These are phyloP conservation scores for Brassica rapa DNA, from an alignment of 345 rosid species.

Conservation along the genomic window DNA sequence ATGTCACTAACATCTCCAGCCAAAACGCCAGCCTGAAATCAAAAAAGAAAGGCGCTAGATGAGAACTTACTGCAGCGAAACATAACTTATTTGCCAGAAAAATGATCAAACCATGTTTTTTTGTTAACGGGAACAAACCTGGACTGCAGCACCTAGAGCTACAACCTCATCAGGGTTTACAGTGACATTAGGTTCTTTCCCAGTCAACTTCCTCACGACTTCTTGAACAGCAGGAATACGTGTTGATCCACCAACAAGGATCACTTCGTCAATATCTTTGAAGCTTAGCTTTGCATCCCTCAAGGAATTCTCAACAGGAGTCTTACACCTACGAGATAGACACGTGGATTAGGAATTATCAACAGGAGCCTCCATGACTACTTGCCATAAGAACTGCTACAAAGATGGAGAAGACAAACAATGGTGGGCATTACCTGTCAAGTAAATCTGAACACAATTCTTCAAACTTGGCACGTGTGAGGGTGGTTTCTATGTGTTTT, in stretches of 20 bases:
- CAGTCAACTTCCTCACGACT: constrained; percentile 85
- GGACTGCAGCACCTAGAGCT: constrained; percentile 98
- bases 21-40: constrained; percentile 82
- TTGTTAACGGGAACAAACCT: constrained; percentile 48
- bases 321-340: constrained; percentile 58
- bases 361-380: not conserved
- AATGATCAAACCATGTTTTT: not conserved
- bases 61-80: not conserved
- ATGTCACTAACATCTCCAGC: constrained; percentile 97
- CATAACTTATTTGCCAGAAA: not conserved
- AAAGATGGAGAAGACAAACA: not conserved
- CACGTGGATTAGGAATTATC: not conserved
- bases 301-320: constrained; percentile 84
- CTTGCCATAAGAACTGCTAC: not conserved
- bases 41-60: not conserved
- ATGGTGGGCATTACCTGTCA: constrained; percentile 58
- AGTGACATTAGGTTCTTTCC: constrained; percentile 93
- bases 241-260: constrained; percentile 99
- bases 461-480: constrained; percentile 91
- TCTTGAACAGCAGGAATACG: constrained; percentile 96
- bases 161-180: constrained; percentile 99
- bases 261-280: constrained; percentile 90
- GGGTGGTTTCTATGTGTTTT: constrained; percentile 90
- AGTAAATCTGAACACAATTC: constrained; percentile 88
- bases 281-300: constrained; percentile 90